A percentile compares a stretch with the other conserved stretches of the same genome.
Conservation (phyloP, 1,284 basidiomycete genomes). For the Porodaedalea pini region DNA sequence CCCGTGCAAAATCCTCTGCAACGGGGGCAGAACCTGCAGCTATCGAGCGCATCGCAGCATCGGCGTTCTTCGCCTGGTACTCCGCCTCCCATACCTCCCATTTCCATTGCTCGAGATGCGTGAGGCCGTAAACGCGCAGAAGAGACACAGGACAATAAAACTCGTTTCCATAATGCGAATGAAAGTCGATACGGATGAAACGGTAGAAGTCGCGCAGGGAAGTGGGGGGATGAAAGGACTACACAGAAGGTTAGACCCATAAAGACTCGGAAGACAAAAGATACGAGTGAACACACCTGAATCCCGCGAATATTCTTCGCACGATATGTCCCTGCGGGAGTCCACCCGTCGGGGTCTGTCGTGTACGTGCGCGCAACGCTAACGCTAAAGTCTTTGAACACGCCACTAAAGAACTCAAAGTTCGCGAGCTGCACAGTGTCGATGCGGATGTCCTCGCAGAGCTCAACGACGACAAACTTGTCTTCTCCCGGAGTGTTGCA, state of each 20-base stretch:
- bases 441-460: constrained; percentile 96
- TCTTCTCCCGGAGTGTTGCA: constrained; percentile 58
- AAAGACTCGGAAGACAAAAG: constrained; percentile 8
- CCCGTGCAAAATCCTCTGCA: constrained; percentile 1
- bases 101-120: constrained; percentile 95
- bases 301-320: constrained; percentile 91
- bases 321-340: constrained; percentile 70
- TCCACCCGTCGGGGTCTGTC: constrained; percentile 65
- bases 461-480: constrained; percentile 91
- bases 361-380: constrained; percentile 77
- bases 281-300: constrained; percentile 56
- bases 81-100: constrained; percentile 79
- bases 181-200: constrained; percentile 92
- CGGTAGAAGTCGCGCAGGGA: constrained; percentile 82
- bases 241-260: not conserved
- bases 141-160: constrained; percentile 96
- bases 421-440: constrained; percentile 96
- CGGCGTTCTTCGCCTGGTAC: constrained; percentile 43
- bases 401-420: constrained; percentile 97
- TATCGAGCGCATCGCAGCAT: constrained; percentile 7
- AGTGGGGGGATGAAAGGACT: constrained; percentile 76
- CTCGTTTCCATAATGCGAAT: constrained; percentile 91
- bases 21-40: constrained; percentile 18
- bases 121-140: constrained; percentile 91
- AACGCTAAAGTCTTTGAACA: constrained; percentile 89